These are phyloP conservation scores for Astrothelium macrocarpum DNA, from an alignment of 495 filamentous ascomycete species.

Conservation along the genomic window DNA sequence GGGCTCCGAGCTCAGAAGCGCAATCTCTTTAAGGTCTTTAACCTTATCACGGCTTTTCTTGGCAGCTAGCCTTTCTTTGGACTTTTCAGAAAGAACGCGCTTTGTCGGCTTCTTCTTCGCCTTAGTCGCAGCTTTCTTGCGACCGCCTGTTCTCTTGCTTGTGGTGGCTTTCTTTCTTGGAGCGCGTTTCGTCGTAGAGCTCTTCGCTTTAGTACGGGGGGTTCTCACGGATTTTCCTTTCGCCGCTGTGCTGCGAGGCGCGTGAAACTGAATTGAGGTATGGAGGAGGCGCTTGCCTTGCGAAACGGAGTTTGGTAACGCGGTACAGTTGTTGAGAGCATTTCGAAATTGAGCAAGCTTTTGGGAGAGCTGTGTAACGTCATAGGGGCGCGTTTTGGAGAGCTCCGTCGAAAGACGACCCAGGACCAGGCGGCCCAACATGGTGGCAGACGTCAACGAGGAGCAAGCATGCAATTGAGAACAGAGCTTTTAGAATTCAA, in stretches of 20 bases:
- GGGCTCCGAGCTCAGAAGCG: constrained; percentile 3
- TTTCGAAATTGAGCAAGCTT: not conserved
- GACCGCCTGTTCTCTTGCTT: not conserved
- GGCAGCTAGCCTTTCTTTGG: constrained; percentile 7
- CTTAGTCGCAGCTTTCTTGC: not conserved
- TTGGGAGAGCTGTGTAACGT: not conserved
- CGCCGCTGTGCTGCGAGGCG: not conserved
- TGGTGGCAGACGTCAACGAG: not conserved
- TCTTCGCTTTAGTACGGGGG: not conserved
- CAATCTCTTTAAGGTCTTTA: constrained; percentile 20
- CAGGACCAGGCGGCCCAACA: not conserved
- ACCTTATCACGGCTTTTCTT: constrained; percentile 11
- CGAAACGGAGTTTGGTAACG: not conserved
- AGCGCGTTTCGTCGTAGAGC: not conserved
- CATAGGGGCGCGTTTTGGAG: not conserved
- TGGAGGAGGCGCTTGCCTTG: not conserved
- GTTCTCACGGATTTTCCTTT: not conserved
- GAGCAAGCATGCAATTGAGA: not conserved
- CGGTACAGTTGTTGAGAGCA: not conserved
- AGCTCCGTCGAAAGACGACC: not conserved
- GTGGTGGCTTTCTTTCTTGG: constrained; percentile 8
- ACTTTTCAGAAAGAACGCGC: not conserved
- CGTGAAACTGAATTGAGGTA: not conserved
- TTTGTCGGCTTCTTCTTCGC: not conserved
- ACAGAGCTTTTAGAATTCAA: not conserved